Evolutionary conservation across 139 green algal genomes (phyloP), one percentile per base, ranked within the genome.

Genomic region (Chlamydomonas schloesseri): DNA sequence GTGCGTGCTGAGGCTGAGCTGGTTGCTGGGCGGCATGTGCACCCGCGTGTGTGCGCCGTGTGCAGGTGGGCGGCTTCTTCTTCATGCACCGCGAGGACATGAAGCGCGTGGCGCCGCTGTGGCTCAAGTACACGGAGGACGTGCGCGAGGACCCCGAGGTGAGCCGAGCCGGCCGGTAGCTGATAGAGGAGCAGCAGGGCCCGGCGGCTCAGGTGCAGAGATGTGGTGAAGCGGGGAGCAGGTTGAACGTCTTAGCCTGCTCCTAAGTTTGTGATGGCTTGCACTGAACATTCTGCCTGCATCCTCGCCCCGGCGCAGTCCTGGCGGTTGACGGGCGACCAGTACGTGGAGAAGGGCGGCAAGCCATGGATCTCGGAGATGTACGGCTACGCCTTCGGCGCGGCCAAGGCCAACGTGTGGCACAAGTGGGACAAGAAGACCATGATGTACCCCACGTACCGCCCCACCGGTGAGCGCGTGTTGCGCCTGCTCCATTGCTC

Each of bases 361-460:
- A 95, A 95, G 90, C 93, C 95, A 29, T 98, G 95, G 95, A 97
- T 97, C 64, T 91, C 83, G 4, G 94, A 96, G 88, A 98, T 97
- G 95, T 97, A 97, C 69, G 96, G 96, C 20, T 98, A 97, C 90
- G 92, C 88, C 15, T 98, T 95, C 53, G 96, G 87, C 13, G 91
- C 88, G n/a, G 89, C 96, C 4, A 93, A 95, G 80, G 86, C 91
- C 28, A 87, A 90, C 65, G 91, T 98, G 50, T 97, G 95, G 94
- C 96, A 98, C 89, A 90, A 88, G 31, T 92, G 87, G 46, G 86
- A 95, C 84, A 84, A 76, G 57, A 73, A 57, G 13, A 83, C 80
- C n/a, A 91, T 91, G 87, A 81, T 77, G 37, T 91, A 91, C 68
- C 87, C 87, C 9, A 91, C 87, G 15, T 91, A 91, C 74, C 29